Base-by-base conservation (phyloP, 192 early-diverging fungal genomes). In the Backusella tuberculispora region DNA sequence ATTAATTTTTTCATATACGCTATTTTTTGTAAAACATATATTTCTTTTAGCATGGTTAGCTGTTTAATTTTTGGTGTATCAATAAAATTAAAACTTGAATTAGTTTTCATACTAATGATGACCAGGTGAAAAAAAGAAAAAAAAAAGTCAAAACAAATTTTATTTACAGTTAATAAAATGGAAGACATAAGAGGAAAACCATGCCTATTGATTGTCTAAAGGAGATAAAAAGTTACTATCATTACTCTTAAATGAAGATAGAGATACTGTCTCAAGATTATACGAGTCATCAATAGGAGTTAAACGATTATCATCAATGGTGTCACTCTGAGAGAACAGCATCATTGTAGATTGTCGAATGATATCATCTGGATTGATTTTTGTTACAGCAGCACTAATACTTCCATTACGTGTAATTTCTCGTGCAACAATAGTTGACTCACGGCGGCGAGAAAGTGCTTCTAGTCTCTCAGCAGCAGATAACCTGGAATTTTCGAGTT, bases 341-440 rank as follows among this genome's bases (percentile, higher is more conserved):
- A 67, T 21, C 37, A 21, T 40, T 19, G 41, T 13, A 40, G 66
- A 38, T 67, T 67, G 66, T 40, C 66, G 40, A 10, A 42, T 67
- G 12, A 67, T 67, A 67, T 67, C 66, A 40, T 67, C 40, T n/a
- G 66, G n/a, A 19, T 67, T 67, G 9, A 67, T 67, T 40, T 67
- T 67, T 17, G 66, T 67, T 8, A 67, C 66, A 21, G 41, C 66
- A 19, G 66, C 37, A n/a, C 37, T 42, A 4, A 3, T 38, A 43
- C 19, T 41, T 42, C 66, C 66, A 42, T 41, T 41, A 19, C 38
- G 38, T 42, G 66, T 67, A 43, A 67, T 67, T 41, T 40, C 41
- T 41, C 66, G 66, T n/a, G 66, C 66, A n/a, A 38, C 66, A 67
- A 67, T 43, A 14, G 40, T 67, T 9, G 66, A 67, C 38, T 41